These are phyloP conservation scores for Echeveria elegans DNA, from an alignment of 164 flowering plant genomes.

Conservation along the genomic window DNA sequence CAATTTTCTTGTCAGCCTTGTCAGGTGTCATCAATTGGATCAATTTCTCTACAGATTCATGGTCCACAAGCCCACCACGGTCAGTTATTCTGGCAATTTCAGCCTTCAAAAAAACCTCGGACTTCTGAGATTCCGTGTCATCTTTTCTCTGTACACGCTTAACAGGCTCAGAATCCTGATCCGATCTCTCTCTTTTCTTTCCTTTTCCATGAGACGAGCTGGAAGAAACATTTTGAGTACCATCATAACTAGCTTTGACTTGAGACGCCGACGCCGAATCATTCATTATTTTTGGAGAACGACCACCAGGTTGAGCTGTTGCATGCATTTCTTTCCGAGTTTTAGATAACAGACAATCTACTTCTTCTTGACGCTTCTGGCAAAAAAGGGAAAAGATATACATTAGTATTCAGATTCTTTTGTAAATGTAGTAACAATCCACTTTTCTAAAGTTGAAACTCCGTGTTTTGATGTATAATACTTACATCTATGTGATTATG, in stretches of 20 bases:
- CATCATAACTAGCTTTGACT: conserved; percentile 63
- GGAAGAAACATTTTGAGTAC: conserved; percentile 40
- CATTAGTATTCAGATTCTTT: neutral
- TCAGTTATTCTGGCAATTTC: conserved; percentile 77
- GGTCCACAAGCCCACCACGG: conserved; percentile 65
- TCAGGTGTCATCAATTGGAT: conserved; percentile 68
- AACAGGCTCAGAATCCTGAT: conserved; percentile 52
- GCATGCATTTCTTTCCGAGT: conserved; percentile 81
- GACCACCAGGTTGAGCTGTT: conserved; percentile 59
- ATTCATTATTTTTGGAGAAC: conserved; percentile 73
- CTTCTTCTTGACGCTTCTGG: conserved; percentile 87
- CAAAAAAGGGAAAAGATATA: conserved; percentile 1
- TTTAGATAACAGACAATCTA: conserved; percentile 56
- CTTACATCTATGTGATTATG: conserved; percentile 78
- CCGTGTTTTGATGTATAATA: neutral
- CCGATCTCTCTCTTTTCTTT: conserved; percentile 73
- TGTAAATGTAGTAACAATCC: neutral
- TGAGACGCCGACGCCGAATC: conserved; percentile 53
- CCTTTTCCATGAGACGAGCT: conserved; percentile 57
- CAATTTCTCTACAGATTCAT: conserved; percentile 68
- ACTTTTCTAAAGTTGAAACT: too few species aligned
- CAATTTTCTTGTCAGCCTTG: conserved; percentile 50
- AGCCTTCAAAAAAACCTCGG: conserved; percentile 38
- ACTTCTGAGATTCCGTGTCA: conserved; percentile 50
- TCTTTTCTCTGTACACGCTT: conserved; percentile 54